Conservation (phyloP, 345 rosid genomes). For the Moricandia moricandioides region DNA sequence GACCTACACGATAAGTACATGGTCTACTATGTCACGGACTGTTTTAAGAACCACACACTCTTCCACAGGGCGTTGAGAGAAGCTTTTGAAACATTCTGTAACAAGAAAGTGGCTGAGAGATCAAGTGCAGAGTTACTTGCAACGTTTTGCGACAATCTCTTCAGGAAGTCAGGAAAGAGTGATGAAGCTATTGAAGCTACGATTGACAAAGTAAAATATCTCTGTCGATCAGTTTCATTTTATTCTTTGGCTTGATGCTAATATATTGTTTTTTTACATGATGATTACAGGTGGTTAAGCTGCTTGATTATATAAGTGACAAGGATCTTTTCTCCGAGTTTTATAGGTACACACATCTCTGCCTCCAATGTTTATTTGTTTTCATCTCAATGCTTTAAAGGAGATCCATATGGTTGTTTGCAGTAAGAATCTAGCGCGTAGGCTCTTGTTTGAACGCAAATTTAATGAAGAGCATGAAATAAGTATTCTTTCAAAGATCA, state of each 20-base stretch:
- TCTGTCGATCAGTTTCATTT: not conserved
- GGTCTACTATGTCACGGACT: slow-evolving; percentile 23
- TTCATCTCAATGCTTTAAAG: not conserved
- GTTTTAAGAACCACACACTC: slow-evolving; percentile 19
- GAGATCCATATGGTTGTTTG: slow-evolving; percentile 2
- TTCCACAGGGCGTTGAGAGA: slow-evolving; percentile 36
- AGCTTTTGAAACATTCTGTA: slow-evolving; percentile 37
- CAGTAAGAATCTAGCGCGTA: slow-evolving; percentile 65
- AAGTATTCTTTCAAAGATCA: slow-evolving; percentile 60
- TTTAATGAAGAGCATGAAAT: slow-evolving; percentile 54
- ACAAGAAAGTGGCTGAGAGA: slow-evolving; percentile 31
- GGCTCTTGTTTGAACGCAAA: slow-evolving; percentile 60
- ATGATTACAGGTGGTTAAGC: slow-evolving; percentile 47
- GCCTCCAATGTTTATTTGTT: not conserved
- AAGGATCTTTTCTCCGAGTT: slow-evolving; percentile 83
- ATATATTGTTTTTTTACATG: not conserved
- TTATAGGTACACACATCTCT: slow-evolving; percentile 35
- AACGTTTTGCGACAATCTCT: slow-evolving; percentile 29
- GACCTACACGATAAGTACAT: slow-evolving; percentile 56
- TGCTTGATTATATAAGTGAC: slow-evolving; percentile 69
- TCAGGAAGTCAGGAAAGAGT: slow-evolving; percentile 24
- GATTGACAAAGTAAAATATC: slow-evolving; percentile 22
- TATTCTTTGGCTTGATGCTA: not conserved
- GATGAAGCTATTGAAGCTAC: slow-evolving; percentile 29
- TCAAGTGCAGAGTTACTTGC: slow-evolving; percentile 37